Conservation (phyloP, 2,329 filamentous ascomycete species). For the Neophaeococcomyces mojaviensis region DNA sequence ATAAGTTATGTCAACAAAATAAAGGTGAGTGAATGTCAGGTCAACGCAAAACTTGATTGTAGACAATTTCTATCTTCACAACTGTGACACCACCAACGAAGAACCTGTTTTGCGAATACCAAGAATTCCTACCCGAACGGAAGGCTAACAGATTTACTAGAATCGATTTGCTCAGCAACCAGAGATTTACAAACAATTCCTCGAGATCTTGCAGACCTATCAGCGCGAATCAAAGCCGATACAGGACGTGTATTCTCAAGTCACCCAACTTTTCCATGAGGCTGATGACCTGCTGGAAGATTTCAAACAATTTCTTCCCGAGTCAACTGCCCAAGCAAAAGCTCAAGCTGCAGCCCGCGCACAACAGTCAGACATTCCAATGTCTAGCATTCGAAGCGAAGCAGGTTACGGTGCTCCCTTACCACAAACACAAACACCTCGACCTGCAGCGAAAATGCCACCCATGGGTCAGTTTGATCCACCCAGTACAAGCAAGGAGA, state of each 20-base stretch:
- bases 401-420: slow-evolving; percentile 37
- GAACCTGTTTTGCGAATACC: not conserved
- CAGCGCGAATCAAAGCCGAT: slow-evolving; percentile 97
- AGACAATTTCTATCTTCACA: not conserved
- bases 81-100: no score
- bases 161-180: slow-evolving; percentile 95
- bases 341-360: slow-evolving; percentile 49
- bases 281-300: slow-evolving; percentile 93
- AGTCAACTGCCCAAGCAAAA: slow-evolving; percentile 68
- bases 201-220: slow-evolving; percentile 96
- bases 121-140: not conserved
- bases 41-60: not conserved
- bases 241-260: slow-evolving; percentile 94
- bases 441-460: slow-evolving; percentile 63
- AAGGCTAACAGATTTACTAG: slow-evolving; percentile 37
- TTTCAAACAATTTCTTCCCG: slow-evolving; percentile 96
- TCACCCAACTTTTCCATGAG: slow-evolving; percentile 85
- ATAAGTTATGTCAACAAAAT: slow-evolving; percentile 99
- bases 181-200: slow-evolving; percentile 98
- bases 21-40: slow-evolving; percentile 58
- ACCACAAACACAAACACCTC: slow-evolving; percentile 44
- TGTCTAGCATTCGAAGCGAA: slow-evolving; percentile 55
- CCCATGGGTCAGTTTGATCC: slow-evolving; percentile 91
- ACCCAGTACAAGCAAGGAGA: slow-evolving; percentile 76
- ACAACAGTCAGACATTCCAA: slow-evolving; percentile 59